phyloP scores from a whole-genome alignment of 139 green algal genomes.

The Tetradesmus obliquus region DNA sequence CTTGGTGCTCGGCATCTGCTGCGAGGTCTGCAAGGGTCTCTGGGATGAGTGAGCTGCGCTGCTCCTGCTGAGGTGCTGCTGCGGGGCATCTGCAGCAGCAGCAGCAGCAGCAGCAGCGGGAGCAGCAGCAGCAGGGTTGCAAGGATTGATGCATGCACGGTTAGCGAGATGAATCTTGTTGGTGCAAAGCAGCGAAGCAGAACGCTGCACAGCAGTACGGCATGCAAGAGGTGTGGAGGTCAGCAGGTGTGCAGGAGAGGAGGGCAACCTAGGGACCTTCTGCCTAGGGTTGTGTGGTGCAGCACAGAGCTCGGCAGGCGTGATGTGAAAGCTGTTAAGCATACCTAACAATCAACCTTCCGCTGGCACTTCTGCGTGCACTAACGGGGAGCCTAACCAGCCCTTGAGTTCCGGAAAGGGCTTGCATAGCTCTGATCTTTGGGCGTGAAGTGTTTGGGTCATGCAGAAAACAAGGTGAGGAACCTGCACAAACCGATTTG shows the following conservation, averaged over 20 bases:
- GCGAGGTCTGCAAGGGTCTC: conserved; percentile 83
- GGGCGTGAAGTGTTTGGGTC: no score
- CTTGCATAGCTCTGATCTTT: neutral
- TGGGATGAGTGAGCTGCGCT: conserved; percentile 77
- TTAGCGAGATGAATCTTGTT: neutral
- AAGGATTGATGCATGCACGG: neutral
- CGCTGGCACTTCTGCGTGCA: neutral
- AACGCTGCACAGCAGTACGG: neutral
- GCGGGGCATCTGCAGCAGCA: conserved; percentile 9
- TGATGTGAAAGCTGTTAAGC: neutral
- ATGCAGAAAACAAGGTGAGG: no score
- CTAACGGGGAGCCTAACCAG: neutral
- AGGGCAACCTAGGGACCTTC: neutral
- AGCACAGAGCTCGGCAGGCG: neutral
- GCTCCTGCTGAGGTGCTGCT: conserved; percentile 15
- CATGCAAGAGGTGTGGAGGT: neutral
- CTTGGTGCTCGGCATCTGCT: conserved; percentile 72
- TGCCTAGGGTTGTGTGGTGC: neutral
- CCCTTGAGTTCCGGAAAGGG: neutral
- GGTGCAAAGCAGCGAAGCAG: neutral
- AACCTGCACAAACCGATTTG: neutral
- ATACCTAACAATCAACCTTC: neutral
- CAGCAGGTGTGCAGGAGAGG: no score
- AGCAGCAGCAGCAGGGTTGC: neutral
- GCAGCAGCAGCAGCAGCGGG: neutral